Conservation (phyloP, 1,139 yeast species). For the Saccharomyces hybrid region DNA sequence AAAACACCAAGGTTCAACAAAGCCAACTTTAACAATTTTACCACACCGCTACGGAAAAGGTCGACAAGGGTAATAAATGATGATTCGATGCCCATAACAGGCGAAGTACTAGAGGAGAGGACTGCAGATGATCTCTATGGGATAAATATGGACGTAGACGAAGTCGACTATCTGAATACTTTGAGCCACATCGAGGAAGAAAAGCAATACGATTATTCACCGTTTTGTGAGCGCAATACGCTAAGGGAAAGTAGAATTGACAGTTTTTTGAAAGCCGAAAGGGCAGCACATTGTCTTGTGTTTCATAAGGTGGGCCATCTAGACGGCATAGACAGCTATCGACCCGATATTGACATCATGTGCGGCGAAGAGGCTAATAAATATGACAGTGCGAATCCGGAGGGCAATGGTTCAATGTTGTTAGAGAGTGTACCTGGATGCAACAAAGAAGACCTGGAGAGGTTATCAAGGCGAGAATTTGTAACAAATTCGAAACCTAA, state of each 20-base stretch:
- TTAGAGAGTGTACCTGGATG: constrained; percentile 13
- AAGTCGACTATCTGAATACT: neutral
- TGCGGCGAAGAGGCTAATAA: constrained; percentile 17
- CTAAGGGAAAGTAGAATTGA: constrained; percentile 21
- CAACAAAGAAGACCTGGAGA: constrained; percentile 10
- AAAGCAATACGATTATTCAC: constrained; percentile 17
- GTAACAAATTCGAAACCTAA: constrained; percentile 10
- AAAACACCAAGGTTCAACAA: constrained; percentile 16
- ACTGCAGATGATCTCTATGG: neutral
- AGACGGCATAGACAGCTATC: constrained; percentile 9
- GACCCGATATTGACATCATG: constrained; percentile 24
- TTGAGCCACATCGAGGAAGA: constrained; percentile 2
- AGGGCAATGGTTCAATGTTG: constrained; percentile 6
- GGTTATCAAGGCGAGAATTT: constrained; percentile 6
- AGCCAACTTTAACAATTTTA: constrained; percentile 7
- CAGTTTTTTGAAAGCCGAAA: constrained; percentile 18
- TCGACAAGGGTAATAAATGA: constrained; percentile 8
- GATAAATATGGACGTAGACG: neutral
- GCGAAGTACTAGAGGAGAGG: neutral
- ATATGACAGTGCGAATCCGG: constrained; percentile 3
- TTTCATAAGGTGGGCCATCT: constrained; percentile 22
- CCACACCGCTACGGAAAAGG: constrained; percentile 19
- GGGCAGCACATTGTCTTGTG: constrained; percentile 26
- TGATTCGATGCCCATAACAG: neutral
- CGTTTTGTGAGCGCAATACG: constrained; percentile 18